phyloP scores from a whole-genome alignment of 2,329 filamentous ascomycete species.

The Colletotrichum sidae region DNA sequence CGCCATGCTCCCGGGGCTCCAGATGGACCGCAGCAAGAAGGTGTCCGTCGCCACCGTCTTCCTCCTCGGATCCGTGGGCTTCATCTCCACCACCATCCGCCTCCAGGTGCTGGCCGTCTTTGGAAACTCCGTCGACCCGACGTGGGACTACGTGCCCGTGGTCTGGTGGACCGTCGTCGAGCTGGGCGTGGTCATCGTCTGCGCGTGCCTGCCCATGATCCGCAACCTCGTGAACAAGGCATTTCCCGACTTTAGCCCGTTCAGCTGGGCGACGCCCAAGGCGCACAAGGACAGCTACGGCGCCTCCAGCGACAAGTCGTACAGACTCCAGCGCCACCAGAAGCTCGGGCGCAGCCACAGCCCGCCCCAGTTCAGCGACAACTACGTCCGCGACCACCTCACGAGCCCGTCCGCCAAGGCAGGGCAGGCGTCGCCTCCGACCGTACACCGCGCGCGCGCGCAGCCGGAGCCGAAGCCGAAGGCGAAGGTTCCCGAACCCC shows the following conservation, averaged over 20 bases:
- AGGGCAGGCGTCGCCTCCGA: neutral
- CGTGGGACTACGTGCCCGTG: conserved; percentile 37
- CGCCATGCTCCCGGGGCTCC: conserved; percentile 64
- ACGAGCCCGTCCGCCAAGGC: neutral
- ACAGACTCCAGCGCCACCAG: conserved; percentile 8
- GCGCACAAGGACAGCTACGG: conserved; percentile 8
- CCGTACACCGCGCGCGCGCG: conserved; percentile 14
- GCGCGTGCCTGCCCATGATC: conserved; percentile 42
- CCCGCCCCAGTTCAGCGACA: conserved; percentile 30
- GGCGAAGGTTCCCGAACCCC: conserved; percentile 9
- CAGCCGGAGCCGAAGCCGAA: conserved; percentile 2
- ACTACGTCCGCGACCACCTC: conserved; percentile 26
- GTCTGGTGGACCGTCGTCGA: conserved; percentile 44
- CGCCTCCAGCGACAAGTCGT: conserved; percentile 16
- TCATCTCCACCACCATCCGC: conserved; percentile 38
- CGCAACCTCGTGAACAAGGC: conserved; percentile 34
- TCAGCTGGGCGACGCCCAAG: conserved; percentile 21
- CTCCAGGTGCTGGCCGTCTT: conserved; percentile 36
- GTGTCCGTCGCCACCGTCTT: conserved; percentile 37
- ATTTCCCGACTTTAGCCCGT: conserved; percentile 15
- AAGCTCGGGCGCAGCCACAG: conserved; percentile 17
- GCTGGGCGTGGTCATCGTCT: conserved; percentile 40
- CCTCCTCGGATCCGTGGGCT: conserved; percentile 36
- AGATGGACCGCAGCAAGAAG: conserved; percentile 66
- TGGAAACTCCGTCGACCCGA: conserved; percentile 37